phyloP scores from a whole-genome alignment of 352 stramenopile species.

The Phytophthora macrochlamydospora region DNA sequence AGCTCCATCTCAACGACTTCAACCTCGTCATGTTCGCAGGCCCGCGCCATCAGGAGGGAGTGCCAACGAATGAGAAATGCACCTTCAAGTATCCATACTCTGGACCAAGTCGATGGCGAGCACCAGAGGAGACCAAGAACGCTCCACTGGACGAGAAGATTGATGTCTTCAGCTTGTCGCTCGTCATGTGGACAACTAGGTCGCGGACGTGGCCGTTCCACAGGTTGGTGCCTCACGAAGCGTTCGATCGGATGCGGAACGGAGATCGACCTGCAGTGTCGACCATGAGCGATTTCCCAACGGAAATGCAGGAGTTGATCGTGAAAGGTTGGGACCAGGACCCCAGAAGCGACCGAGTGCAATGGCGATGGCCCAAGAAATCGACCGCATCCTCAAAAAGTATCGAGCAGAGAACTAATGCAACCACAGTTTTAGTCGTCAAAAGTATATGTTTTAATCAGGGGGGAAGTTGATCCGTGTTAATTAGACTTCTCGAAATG shows the following conservation, averaged over 20 bases:
- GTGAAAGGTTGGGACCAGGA: conserved; percentile 40
- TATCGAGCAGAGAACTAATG: conserved; percentile 3
- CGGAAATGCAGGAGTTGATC: conserved; percentile 51
- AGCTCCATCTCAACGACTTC: conserved; percentile 65
- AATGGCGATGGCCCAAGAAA: conserved; percentile 27
- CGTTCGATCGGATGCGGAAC: conserved; percentile 42
- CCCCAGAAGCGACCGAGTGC: conserved; percentile 41
- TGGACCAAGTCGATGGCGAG: conserved; percentile 60
- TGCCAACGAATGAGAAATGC: conserved; percentile 37
- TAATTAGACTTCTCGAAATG: no score
- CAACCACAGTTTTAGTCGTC: no score
- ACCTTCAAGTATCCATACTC: conserved; percentile 41
- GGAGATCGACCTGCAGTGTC: conserved; percentile 33
- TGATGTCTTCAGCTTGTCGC: conserved; percentile 54
- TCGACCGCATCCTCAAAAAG: conserved; percentile 40
- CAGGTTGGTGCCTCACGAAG: conserved; percentile 31
- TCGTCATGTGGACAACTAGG: conserved; percentile 51
- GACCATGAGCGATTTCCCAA: conserved; percentile 42
- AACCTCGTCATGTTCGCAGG: conserved; percentile 66
- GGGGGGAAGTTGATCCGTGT: no score
- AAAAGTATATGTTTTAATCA: no score
- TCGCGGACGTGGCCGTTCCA: conserved; percentile 39
- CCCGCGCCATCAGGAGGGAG: conserved; percentile 21
- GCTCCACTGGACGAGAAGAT: conserved; percentile 43
- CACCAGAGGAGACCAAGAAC: conserved; percentile 58